Conservation (phyloP, 305 asterid species). For the Ilex paraguariensis region DNA sequence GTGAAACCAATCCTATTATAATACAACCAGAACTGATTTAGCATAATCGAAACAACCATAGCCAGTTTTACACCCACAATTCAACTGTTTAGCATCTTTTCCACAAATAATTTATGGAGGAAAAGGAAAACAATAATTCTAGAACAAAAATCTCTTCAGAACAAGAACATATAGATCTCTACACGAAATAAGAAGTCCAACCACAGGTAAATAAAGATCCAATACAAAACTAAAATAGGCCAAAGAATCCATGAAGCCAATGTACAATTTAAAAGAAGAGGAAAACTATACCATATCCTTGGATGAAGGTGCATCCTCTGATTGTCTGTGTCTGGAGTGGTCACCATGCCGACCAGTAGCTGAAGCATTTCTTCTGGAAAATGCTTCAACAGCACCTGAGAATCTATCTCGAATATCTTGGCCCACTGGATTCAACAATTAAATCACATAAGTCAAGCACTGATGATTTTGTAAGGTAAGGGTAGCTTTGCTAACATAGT, state of each 20-base stretch:
- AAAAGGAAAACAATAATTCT: too few species aligned
- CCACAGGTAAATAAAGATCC: too few species aligned
- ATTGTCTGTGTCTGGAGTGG: conserved; percentile 55
- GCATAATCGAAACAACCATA: too few species aligned
- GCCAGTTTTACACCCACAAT: too few species aligned
- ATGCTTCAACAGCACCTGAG: conserved; percentile 90
- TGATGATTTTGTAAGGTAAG: background rate
- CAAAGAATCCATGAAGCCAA: background rate
- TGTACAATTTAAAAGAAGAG: background rate
- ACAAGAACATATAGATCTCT: background rate
- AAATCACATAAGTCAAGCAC: conserved; percentile 14
- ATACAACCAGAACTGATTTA: too few species aligned
- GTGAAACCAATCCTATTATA: too few species aligned
- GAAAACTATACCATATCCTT: conserved; percentile 72
- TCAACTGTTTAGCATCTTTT: too few species aligned
- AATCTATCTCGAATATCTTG: conserved; percentile 78
- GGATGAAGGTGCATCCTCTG: conserved; percentile 74
- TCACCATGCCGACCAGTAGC: conserved; percentile 68
- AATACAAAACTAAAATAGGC: background rate
- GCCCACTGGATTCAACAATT: conserved; percentile 39
- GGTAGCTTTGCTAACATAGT: background rate
- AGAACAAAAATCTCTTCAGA: background rate
- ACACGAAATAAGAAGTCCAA: background rate
- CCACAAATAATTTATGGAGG: too few species aligned
- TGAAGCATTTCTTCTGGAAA: conserved; percentile 63